A percentile compares a stretch with the other conserved stretches of the same genome.
These are phyloP conservation scores for Triticum dicoccoides DNA, from an alignment of 176 grass and related monocot species.

Conservation along the genomic window DNA sequence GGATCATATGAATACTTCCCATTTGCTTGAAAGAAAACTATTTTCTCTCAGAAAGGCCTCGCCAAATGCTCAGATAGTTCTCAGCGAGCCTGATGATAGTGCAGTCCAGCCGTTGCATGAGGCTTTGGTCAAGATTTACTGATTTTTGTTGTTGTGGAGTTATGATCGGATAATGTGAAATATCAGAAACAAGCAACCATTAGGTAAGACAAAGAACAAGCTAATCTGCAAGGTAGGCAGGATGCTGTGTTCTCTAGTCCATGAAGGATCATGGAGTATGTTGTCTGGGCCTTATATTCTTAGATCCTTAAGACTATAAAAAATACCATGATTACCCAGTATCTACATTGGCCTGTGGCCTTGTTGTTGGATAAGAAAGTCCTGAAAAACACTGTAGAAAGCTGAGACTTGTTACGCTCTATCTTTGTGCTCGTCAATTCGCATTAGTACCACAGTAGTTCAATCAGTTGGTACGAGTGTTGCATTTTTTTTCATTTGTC, in stretches of 20 bases:
- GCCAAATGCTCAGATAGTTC: background rate
- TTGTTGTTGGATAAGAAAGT: background rate
- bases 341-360: background rate
- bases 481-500: background rate
- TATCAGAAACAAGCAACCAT: background rate
- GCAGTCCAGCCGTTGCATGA: constrained; percentile 16
- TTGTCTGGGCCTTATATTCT: background rate
- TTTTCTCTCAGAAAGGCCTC: background rate
- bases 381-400: background rate
- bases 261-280: background rate
- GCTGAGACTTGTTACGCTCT: background rate
- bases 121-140: background rate
- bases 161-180: background rate
- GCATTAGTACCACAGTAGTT: background rate
- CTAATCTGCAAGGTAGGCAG: background rate
- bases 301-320: background rate
- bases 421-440: background rate
- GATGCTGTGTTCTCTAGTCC: background rate
- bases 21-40: background rate
- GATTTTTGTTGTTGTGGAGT: background rate
- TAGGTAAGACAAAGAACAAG: background rate
- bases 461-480: background rate
- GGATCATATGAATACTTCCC: background rate
- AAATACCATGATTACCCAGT: background rate
- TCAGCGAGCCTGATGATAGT: background rate